Percentiles rank a stretch among this genome's conserved stretches.
These are phyloP conservation scores for Candida sanyaensis DNA, from an alignment of 1,139 yeast species.

Conservation along the genomic window DNA sequence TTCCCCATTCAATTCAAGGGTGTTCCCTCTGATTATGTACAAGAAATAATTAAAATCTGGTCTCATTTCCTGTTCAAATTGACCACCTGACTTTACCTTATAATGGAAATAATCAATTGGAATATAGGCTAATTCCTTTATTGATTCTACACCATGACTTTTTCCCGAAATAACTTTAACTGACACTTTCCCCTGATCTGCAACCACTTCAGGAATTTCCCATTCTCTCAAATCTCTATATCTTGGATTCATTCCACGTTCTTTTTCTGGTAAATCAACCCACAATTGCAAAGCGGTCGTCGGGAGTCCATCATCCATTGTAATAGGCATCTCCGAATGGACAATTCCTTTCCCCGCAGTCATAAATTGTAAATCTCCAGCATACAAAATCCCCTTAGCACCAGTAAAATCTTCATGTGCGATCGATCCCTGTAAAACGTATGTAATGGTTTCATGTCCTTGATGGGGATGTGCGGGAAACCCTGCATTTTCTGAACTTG, in stretches of 20 bases:
- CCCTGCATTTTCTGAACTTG: slow-evolving; percentile 55
- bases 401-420: slow-evolving; percentile 96
- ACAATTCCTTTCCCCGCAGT: slow-evolving; percentile 91
- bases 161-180: slow-evolving; percentile 80
- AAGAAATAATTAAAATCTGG: slow-evolving; percentile 57
- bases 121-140: slow-evolving; percentile 80
- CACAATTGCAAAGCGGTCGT: slow-evolving; percentile 83
- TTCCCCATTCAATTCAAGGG: slow-evolving; percentile 46
- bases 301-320: slow-evolving; percentile 50
- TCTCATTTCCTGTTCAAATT: slow-evolving; percentile 64
- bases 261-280: slow-evolving; percentile 81
- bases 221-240: slow-evolving; percentile 74
- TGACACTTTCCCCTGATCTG: slow-evolving; percentile 65
- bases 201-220: slow-evolving; percentile 67
- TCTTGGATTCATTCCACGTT: slow-evolving; percentile 72
- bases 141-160: slow-evolving; percentile 72
- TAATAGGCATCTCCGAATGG: slow-evolving; percentile 82
- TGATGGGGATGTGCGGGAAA: slow-evolving; percentile 94
- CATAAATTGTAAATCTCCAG: slow-evolving; percentile 93
- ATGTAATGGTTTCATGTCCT: slow-evolving; percentile 88
- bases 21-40: slow-evolving; percentile 65
- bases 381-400: slow-evolving; percentile 68
- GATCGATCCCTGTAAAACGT: slow-evolving; percentile 69
- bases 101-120: slow-evolving; percentile 79
- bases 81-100: slow-evolving; percentile 67